Base-by-base conservation (phyloP, 2,329 filamentous ascomycete genomes). In the Paramyrothecium roridum region DNA sequence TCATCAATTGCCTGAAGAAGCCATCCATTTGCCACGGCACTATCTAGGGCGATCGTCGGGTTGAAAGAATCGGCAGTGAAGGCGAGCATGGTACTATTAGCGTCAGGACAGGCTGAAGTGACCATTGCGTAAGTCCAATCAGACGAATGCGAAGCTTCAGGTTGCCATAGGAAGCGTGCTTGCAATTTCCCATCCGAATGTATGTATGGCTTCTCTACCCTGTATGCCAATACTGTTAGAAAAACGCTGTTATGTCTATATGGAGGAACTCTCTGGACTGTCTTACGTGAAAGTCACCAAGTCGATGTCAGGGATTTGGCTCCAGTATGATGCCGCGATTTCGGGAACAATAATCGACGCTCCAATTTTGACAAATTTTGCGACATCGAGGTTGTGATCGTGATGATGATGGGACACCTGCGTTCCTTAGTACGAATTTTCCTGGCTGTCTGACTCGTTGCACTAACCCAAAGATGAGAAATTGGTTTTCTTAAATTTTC, bases 401-500 rank as follows among this genome's bases (percentile, higher is more conserved):
- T 53, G 52, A 23, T 53, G 52, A 22, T 53, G 52, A 33, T 53
- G 52, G 20, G 52, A 53, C 8, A 37, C 21, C 52, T 53, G 51
- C 51, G 23, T 11, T 47, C 21, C 20, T 52, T 52, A 52, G 37
- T 20, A 30, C 30, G 22, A 45, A 26, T 13, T 13, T 11, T 8
- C 21, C 49, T 37, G 12, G 16, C 3, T 53, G 17, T 16, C 52
- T 21, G 8, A 8, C 33, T n/a, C 50, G 20, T 53, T 30, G 17
- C 2, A 40, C 56, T 43, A 6, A 59, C 59, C 54, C 54, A 61
- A 34, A 59, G 46, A 50, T 61, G 57, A 2, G 57, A 56, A 2
- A 61, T 55, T 16, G 54, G 54, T 26, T 54, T 61, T 22, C 52
- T 26, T 1, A 61, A 50, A 26, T 45, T 54, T 8, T 57, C 34